A percentile compares a stretch with the other conserved stretches of the same genome.
Conservation (phyloP, 2,329 filamentous ascomycete species). For the Pezicula radicicola region DNA sequence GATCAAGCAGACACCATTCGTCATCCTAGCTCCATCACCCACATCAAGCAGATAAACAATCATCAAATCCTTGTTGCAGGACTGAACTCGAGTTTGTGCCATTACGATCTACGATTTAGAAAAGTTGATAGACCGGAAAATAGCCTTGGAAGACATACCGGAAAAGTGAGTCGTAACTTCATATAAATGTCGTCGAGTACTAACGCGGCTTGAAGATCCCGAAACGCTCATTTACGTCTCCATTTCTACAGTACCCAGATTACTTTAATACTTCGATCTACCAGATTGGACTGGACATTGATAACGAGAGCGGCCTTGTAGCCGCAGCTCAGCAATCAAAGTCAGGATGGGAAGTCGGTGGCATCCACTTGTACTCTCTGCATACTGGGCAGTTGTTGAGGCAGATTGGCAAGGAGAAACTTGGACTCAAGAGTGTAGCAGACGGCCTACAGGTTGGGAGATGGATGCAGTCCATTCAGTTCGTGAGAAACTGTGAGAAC, state of each 20-base stretch:
- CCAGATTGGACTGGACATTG: slow-evolving; percentile 50
- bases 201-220: neutral
- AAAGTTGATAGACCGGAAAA: slow-evolving; percentile 6
- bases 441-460: too few species aligned
- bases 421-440: too few species aligned
- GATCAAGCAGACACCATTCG: slow-evolving; percentile 17
- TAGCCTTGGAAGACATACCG: neutral
- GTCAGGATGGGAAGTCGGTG: slow-evolving; percentile 31
- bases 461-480: too few species aligned
- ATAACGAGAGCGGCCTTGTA: slow-evolving; percentile 43
- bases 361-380: slow-evolving; percentile 2
- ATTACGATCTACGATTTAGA: slow-evolving; percentile 55
- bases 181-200: too few species aligned
- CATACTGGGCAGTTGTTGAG: neutral
- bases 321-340: slow-evolving; percentile 44
- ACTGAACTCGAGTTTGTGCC: slow-evolving; percentile 43
- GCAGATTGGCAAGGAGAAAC: neutral
- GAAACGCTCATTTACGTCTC: slow-evolving; percentile 16
- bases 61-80: slow-evolving; percentile 53
- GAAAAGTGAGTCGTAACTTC: too few species aligned
- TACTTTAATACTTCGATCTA: slow-evolving; percentile 49
- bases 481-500: too few species aligned
- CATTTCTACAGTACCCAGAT: slow-evolving; percentile 45
- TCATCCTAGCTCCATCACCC: slow-evolving; percentile 40
- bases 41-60: slow-evolving; percentile 45